Conservation (phyloP, 140 eudicot genomes). For the Anethum foeniculum region DNA sequence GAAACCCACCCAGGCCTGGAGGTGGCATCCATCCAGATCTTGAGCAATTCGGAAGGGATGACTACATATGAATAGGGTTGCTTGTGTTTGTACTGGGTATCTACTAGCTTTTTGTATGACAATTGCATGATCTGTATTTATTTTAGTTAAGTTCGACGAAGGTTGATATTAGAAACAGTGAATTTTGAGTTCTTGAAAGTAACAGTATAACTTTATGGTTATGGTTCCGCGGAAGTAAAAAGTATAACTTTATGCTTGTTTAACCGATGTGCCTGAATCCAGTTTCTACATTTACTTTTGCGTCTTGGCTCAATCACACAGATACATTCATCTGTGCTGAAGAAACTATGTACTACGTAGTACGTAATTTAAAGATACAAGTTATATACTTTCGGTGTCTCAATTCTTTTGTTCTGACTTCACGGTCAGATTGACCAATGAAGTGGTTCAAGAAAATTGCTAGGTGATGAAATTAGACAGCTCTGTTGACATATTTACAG, state of each 20-base stretch:
- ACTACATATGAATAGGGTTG: slow-evolving; percentile 39
- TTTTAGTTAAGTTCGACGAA: background rate
- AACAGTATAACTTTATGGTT: background rate
- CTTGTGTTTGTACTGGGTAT: background rate
- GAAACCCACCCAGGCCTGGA: slow-evolving; percentile 69
- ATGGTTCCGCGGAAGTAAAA: background rate
- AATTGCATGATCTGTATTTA: background rate
- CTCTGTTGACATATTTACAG: no score
- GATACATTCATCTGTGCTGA: background rate
- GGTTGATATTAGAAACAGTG: background rate
- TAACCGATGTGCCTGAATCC: background rate
- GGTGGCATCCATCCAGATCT: slow-evolving; percentile 76
- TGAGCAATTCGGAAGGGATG: slow-evolving; percentile 50
- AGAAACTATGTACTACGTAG: background rate
- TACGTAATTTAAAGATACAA: no score
- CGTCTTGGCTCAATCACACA: background rate
- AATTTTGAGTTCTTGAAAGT: background rate
- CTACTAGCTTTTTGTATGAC: background rate
- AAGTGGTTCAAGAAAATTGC: no score
- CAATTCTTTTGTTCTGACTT: no score
- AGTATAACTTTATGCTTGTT: background rate
- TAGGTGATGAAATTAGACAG: no score
- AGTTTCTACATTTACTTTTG: background rate
- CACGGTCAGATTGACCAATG: no score
- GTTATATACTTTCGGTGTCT: no score